Conservation (phyloP, 306 rosid species). For the Cucumis cinereus region DNA sequence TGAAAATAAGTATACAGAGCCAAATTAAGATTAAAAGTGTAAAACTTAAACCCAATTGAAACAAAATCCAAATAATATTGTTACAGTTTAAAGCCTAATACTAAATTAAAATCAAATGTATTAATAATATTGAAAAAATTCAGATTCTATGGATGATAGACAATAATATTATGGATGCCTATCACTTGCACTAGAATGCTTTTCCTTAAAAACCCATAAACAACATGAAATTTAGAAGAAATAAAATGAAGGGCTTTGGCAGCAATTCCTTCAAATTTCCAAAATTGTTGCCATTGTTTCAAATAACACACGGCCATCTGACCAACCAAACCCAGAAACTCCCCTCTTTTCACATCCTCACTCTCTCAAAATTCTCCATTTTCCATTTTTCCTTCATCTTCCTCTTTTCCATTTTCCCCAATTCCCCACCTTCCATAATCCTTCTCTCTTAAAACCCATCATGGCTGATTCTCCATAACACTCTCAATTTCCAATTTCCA, state of each 20-base stretch:
- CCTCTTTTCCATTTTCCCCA: background rate
- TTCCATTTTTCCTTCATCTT: background rate
- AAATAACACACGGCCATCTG: background rate
- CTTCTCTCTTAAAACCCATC: slow-evolving; percentile 13
- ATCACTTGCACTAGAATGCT: too few species aligned
- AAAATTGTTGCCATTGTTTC: background rate
- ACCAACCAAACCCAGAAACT: slow-evolving; percentile 10
- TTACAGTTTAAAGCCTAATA: too few species aligned
- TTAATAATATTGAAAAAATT: too few species aligned
- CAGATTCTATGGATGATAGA: too few species aligned
- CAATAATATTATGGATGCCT: too few species aligned
- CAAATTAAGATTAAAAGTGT: too few species aligned
- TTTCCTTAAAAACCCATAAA: too few species aligned
- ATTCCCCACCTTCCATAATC: background rate
- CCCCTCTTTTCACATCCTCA: background rate
- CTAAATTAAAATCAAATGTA: too few species aligned
- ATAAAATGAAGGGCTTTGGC: background rate
- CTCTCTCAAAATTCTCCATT: background rate
- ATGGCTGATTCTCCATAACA: slow-evolving; percentile 15
- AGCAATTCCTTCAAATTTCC: background rate
- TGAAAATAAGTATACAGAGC: too few species aligned
- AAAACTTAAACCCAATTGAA: too few species aligned
- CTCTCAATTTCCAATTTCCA: background rate
- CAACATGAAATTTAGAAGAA: too few species aligned
- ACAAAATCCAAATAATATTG: too few species aligned